These are phyloP conservation scores for Aspergillus carlsbadensis DNA, from an alignment of 495 filamentous ascomycete genomes.

Conservation along the genomic window DNA sequence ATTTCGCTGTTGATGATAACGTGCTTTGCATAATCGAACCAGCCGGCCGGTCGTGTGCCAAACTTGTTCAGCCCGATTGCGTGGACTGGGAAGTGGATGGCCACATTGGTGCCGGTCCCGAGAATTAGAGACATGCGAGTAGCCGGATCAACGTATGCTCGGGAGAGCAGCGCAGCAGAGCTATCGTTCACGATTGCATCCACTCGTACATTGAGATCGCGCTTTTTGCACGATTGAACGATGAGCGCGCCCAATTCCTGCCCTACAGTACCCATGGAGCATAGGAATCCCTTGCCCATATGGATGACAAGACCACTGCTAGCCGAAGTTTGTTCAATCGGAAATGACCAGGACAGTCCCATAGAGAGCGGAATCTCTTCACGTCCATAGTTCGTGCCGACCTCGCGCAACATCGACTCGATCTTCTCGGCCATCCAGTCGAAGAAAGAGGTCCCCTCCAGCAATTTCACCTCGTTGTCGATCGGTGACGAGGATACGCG, in stretches of 20 bases:
- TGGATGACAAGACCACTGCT: slow-evolving; percentile 55
- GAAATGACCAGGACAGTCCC: slow-evolving; percentile 70
- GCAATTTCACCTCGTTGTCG: slow-evolving; percentile 49
- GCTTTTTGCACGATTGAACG: slow-evolving; percentile 53
- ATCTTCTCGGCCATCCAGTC: slow-evolving; percentile 68
- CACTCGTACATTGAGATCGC: slow-evolving; percentile 50
- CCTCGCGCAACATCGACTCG: slow-evolving; percentile 49
- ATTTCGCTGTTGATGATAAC: slow-evolving; percentile 88
- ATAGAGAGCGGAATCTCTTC: slow-evolving; percentile 47
- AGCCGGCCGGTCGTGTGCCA: slow-evolving; percentile 35
- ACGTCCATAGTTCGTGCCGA: slow-evolving; percentile 38
- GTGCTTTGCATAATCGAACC: slow-evolving; percentile 51
- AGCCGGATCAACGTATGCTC: slow-evolving; percentile 64
- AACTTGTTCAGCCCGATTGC: slow-evolving; percentile 65
- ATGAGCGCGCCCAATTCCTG: slow-evolving; percentile 60
- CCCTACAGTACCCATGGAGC: slow-evolving; percentile 55
- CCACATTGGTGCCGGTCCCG: slow-evolving; percentile 85
- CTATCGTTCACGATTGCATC: slow-evolving; percentile 83
- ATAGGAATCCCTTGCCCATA: slow-evolving; percentile 69
- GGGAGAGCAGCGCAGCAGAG: slow-evolving; percentile 76
- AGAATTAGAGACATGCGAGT: slow-evolving; percentile 76
- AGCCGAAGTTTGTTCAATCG: slow-evolving; percentile 62
- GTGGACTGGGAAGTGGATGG: slow-evolving; percentile 64
- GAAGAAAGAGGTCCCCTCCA: slow-evolving; percentile 59
- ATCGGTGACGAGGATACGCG: slow-evolving; percentile 51